Evolutionary conservation across 805 yeast species (phyloP), one percentile per base, ranked within the genome.

Genomic region (Ogataea neopini): DNA sequence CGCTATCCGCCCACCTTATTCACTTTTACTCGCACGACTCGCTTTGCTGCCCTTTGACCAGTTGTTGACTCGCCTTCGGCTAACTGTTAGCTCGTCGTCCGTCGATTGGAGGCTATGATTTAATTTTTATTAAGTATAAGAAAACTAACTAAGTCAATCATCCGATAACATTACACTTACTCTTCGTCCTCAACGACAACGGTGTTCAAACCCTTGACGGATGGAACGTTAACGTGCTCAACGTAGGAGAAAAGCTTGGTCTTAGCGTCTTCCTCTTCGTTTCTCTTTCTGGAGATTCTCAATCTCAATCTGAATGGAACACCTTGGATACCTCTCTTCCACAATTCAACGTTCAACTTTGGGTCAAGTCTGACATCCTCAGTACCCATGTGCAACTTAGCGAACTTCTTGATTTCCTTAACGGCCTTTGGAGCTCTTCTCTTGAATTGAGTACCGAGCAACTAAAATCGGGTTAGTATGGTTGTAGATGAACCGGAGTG

Each of bases 241-340:
- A 94, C 99, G 78, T 81, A 91, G 64, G 98, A 90, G 83, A 88
- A 94, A 76, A 94, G 84, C 76, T 91, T 89, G 81, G 89, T 91
- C 84, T 86, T 86, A 71, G 99, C 97, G 74, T 89, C 92, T 83
- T 94, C 99, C 83, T 94, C 99, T 78, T 94, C 97, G 83, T 94
- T 94, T 84, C 98, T 89, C 91, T 86, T 94, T 67, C 71, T 67
- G 59, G 98, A 90, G 80, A 94, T 91, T 83, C 97, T 91, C 75
- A 94, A 83, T 83, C 99, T 91, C 77, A 94, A 74, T 85, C 97
- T 91, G 89, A 79, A 81, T 75, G 96, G 96, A 71, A 89, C 96
- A 82, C 97, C 97, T 84, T 91, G 90, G 80, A 94, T 85, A 83
- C 99, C 99, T 83, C 96, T 91, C 79, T 88, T 86, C 99, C 99